A percentile compares a stretch with the other conserved stretches of the same genome.
Evolutionary conservation across 1,284 basidiomycete species (phyloP).

Genomic region (Inonotus obliquus): DNA sequence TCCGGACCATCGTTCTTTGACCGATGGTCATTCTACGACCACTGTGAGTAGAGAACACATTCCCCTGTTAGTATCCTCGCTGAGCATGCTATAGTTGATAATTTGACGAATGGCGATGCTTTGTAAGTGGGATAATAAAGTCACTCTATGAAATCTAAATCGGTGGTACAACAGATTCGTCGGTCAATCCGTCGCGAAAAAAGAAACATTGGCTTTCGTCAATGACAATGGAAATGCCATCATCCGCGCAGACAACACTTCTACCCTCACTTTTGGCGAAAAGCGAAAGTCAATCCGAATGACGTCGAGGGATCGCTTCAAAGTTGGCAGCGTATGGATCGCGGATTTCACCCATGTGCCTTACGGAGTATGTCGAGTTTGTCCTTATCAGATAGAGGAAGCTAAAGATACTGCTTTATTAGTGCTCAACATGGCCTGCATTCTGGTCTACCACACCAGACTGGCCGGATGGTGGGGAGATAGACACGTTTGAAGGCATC

Average conservation of each 20-base stretch:
- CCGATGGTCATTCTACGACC: conserved; percentile 49
- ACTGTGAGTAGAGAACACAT: conserved; percentile 33
- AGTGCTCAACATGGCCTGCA: conserved; percentile 75
- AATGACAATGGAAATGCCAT: conserved; percentile 58
- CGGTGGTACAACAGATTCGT: conserved; percentile 44
- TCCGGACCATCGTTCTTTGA: conserved; percentile 50
- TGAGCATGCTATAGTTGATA: conserved; percentile 44
- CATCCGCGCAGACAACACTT: conserved; percentile 68
- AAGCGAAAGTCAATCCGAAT: conserved; percentile 72
- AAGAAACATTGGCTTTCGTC: conserved; percentile 58
- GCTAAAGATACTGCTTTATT: not conserved
- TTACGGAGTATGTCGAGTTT: conserved; percentile 41
- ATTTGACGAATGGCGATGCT: conserved; percentile 67
- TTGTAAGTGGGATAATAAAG: conserved; percentile 33
- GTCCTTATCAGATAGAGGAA: not conserved
- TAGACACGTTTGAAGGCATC: conserved; percentile 75
- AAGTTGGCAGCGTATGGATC: conserved; percentile 62
- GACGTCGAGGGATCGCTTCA: conserved; percentile 49
- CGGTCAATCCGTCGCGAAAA: conserved; percentile 42
- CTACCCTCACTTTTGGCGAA: conserved; percentile 49
- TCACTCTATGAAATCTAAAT: not conserved
- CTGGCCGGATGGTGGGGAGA: conserved; percentile 69
- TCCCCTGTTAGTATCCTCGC: not conserved
- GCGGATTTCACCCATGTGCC: conserved; percentile 68
- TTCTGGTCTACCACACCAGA: conserved; percentile 57